A percentile compares a stretch with the other conserved stretches of the same genome.
These are phyloP conservation scores for Daldinia loculata DNA, from an alignment of 495 filamentous ascomycete species.

Conservation along the genomic window DNA sequence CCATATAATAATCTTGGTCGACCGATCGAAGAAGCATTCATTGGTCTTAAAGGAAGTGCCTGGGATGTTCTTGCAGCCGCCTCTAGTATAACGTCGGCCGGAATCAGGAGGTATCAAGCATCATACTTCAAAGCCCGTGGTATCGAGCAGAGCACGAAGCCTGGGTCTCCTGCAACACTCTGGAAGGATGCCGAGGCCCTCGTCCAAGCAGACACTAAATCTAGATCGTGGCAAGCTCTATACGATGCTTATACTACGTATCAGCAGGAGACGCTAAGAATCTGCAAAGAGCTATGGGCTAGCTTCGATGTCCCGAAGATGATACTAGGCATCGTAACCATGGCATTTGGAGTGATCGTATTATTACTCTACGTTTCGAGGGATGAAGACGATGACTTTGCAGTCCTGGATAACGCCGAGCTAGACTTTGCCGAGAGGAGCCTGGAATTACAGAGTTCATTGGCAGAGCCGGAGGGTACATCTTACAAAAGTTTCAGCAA, in stretches of 20 bases:
- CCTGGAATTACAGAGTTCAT: constrained; percentile 50
- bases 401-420: constrained; percentile 54
- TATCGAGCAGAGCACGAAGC: constrained; percentile 65
- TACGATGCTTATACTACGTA: constrained; percentile 75
- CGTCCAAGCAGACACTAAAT: constrained; percentile 44
- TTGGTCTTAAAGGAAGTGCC: constrained; percentile 69
- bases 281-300: constrained; percentile 90
- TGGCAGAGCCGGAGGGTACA: constrained; percentile 38
- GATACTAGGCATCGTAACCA: constrained; percentile 75
- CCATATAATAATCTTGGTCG: constrained; percentile 97
- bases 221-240: constrained; percentile 48
- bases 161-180: constrained; percentile 63
- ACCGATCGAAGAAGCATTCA: constrained; percentile 94
- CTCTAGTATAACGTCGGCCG: constrained; percentile 79
- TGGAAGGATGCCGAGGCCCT: constrained; percentile 61
- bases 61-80: constrained; percentile 79
- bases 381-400: constrained; percentile 55
- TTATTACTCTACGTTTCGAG: constrained; percentile 75
- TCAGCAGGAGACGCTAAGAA: constrained; percentile 76
- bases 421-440: constrained; percentile 56
- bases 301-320: constrained; percentile 88
- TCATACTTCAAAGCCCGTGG: constrained; percentile 66
- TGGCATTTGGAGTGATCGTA: constrained; percentile 70
- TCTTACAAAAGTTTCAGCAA: constrained; percentile 49
- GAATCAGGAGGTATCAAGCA: constrained; percentile 86